Percentiles rank a stretch among this genome's conserved stretches.
Conservation (phyloP, 1,284 basidiomycete species). For the Coriolopsis trogii region DNA sequence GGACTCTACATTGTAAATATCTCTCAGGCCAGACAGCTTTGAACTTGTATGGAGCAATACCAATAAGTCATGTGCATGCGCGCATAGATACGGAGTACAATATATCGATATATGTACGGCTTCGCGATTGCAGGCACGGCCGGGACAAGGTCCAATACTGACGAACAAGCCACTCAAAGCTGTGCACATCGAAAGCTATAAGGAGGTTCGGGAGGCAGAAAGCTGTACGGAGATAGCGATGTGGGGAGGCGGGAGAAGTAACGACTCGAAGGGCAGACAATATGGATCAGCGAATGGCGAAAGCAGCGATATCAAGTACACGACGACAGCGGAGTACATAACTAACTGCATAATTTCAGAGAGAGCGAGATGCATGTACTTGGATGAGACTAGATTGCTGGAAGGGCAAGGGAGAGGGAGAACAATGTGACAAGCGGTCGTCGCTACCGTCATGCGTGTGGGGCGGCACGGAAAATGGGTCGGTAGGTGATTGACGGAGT, state of each 20-base stretch:
- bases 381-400: neutral
- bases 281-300: neutral
- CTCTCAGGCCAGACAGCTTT: too few relatives aligned
- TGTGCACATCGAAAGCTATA: too few relatives aligned
- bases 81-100: too few relatives aligned
- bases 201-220: constrained; percentile 1
- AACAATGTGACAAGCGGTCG: neutral
- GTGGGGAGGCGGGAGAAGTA: neutral
- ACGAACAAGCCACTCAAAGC: too few relatives aligned
- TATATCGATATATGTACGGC: too few relatives aligned
- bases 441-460: neutral
- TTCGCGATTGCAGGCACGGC: too few relatives aligned
- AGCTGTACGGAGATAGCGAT: neutral
- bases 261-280: neutral
- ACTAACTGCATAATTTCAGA: constrained; percentile 29
- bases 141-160: too few relatives aligned
- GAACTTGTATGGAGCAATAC: too few relatives aligned
- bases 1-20: too few relatives aligned
- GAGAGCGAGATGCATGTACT: constrained; percentile 10
- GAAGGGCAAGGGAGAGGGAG: neutral
- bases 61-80: too few relatives aligned
- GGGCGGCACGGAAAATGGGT: neutral
- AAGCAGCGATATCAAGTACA: constrained; percentile 26
- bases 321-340: constrained; percentile 28
- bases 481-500: neutral